phyloP scores from a whole-genome alignment of 768 basidiomycete genomes.

The Brasilioporus rufonigricans region DNA sequence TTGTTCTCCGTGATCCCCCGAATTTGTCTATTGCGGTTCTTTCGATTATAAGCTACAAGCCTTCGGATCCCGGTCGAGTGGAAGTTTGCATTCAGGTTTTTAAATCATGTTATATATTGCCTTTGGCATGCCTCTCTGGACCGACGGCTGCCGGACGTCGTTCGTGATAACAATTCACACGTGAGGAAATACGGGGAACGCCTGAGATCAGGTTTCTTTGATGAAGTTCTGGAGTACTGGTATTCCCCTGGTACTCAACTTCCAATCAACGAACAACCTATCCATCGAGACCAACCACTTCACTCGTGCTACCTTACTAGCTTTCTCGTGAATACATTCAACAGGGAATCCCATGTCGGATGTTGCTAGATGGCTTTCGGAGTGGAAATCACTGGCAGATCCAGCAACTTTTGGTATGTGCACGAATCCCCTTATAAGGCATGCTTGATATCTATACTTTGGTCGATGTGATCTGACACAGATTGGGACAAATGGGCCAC shows the following conservation, averaged over 20 bases:
- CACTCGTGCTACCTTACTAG: neutral
- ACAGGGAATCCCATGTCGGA: neutral
- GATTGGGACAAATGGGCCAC: neutral
- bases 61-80: neutral
- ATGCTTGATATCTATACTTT: neutral
- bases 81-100: neutral
- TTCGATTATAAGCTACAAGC: too few relatives aligned
- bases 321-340: neutral
- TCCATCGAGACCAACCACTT: neutral
- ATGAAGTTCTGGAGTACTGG: neutral
- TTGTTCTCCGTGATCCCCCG: too few relatives aligned
- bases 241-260: neutral
- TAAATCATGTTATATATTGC: neutral
- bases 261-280: neutral
- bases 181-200: neutral
- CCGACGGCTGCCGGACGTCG: neutral
- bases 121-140: neutral
- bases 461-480: neutral
- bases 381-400: neutral
- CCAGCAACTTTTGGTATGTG: neutral
- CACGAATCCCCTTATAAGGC: too few relatives aligned
- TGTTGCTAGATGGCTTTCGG: neutral
- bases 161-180: neutral
- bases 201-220: neutral
- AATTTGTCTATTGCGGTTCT: too few relatives aligned